Conservation (phyloP, 805 yeast species). For the Cyberlindnera subsufficiens region DNA sequence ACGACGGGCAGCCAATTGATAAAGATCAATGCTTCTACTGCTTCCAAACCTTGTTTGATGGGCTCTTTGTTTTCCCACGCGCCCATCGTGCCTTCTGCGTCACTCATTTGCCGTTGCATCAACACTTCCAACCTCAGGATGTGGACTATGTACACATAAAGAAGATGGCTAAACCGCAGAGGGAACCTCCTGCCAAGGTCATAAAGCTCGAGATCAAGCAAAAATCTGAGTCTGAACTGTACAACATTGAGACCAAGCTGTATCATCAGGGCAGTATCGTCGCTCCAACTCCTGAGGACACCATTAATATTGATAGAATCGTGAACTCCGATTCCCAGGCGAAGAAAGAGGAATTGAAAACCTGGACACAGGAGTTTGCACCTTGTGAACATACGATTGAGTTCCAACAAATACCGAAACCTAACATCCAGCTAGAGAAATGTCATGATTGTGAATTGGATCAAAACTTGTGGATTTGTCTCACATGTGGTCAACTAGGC, state of each 20-base stretch:
- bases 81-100: constrained; percentile 71
- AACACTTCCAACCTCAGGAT: constrained; percentile 43
- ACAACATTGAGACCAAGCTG: constrained; percentile 33
- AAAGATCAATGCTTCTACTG: constrained; percentile 91
- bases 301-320: constrained; percentile 35
- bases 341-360: constrained; percentile 62
- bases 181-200: constrained; percentile 35
- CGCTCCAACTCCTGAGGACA: constrained; percentile 31
- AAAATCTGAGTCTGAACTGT: constrained; percentile 56
- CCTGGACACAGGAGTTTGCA: constrained; percentile 86
- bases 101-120: constrained; percentile 56
- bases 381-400: constrained; percentile 73
- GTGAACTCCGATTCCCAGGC: constrained; percentile 53
- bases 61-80: constrained; percentile 69
- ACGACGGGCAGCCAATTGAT: constrained; percentile 38
- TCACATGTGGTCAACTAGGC: constrained; percentile 85
- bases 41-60: constrained; percentile 64
- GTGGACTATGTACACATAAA: constrained; percentile 49
- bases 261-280: constrained; percentile 6
- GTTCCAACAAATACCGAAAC: constrained; percentile 35
- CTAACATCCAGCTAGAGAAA: constrained; percentile 30
- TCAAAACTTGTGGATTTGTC: constrained; percentile 88
- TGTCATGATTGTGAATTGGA: constrained; percentile 58
- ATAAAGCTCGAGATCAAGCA: constrained; percentile 65
- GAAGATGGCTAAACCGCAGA: constrained; percentile 41